Percentiles rank a stretch among this genome's conserved stretches.
These are phyloP conservation scores for Dryas integrifolia DNA, from an alignment of 331 rosid genomes.

Conservation along the genomic window DNA sequence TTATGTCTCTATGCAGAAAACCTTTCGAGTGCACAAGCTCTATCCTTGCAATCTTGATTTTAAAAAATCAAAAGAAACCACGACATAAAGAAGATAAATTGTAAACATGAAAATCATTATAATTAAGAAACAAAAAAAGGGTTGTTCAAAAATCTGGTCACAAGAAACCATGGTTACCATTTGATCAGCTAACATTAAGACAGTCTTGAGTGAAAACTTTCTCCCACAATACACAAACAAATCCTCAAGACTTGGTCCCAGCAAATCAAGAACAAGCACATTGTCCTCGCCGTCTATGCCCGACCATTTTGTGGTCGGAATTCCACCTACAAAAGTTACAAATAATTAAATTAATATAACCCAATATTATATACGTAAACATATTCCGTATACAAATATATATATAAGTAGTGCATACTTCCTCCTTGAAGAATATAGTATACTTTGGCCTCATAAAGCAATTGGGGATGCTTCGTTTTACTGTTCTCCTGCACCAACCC, in stretches of 20 bases:
- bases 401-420: slow-evolving; percentile 49
- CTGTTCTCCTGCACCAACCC: slow-evolving; percentile 63
- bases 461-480: slow-evolving; percentile 90
- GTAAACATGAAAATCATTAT: neutral
- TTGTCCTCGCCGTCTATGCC: slow-evolving; percentile 88
- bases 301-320: slow-evolving; percentile 79
- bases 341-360: neutral
- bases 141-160: neutral
- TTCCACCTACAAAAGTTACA: slow-evolving; percentile 60
- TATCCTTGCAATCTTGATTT: slow-evolving; percentile 69
- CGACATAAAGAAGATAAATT: neutral
- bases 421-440: slow-evolving; percentile 93
- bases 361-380: neutral
- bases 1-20: slow-evolving; percentile 83
- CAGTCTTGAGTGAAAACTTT: slow-evolving; percentile 85
- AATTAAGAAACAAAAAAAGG: neutral
- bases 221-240: slow-evolving; percentile 94
- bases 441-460: slow-evolving; percentile 88
- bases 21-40: slow-evolving; percentile 94
- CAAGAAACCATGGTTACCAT: slow-evolving; percentile 51
- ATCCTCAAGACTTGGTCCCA: slow-evolving; percentile 99
- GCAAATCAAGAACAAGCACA: slow-evolving; percentile 85
- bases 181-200: slow-evolving; percentile 90
- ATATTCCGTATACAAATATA: neutral
- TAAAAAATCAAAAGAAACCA: neutral